Conservation (phyloP, 2,329 filamentous ascomycete species). For the Coleophoma crateriformis region DNA sequence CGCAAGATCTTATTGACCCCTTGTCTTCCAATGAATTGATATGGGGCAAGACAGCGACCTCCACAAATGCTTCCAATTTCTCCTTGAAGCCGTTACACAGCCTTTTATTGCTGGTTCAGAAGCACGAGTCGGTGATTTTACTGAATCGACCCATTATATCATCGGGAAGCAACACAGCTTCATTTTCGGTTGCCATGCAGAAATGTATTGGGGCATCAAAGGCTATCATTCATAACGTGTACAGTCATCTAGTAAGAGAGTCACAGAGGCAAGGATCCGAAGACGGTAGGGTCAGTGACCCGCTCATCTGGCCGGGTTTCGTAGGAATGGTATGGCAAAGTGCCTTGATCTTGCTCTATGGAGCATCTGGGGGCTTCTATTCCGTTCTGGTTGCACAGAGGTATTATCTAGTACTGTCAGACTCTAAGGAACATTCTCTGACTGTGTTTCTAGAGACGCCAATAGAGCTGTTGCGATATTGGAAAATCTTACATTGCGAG, state of each 20-base stretch:
- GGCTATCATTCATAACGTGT: conserved; percentile 31
- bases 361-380: conserved; percentile 32
- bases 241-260: conserved; percentile 13
- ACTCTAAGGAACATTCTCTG: not conserved
- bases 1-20: conserved; percentile 35
- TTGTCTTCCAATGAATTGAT: conserved; percentile 3
- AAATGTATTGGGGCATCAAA: conserved; percentile 39
- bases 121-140: conserved; percentile 39
- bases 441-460: conserved; percentile 11
- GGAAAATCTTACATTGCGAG: conserved; percentile 26
- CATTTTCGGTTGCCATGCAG: conserved; percentile 36
- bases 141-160: conserved; percentile 38
- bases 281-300: conserved; percentile 11
- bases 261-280: not conserved
- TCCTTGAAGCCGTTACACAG: conserved; percentile 27
- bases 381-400: conserved; percentile 5
- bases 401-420: not conserved
- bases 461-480: conserved; percentile 22
- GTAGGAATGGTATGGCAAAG: conserved; percentile 39
- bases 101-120: conserved; percentile 31
- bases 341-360: conserved; percentile 39
- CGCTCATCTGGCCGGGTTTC: conserved; percentile 38
- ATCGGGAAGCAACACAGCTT: conserved; percentile 29
- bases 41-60: not conserved
- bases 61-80: conserved; percentile 4